Conservation (phyloP, 441 rosid species). For the Gossypium schwendimanii region DNA sequence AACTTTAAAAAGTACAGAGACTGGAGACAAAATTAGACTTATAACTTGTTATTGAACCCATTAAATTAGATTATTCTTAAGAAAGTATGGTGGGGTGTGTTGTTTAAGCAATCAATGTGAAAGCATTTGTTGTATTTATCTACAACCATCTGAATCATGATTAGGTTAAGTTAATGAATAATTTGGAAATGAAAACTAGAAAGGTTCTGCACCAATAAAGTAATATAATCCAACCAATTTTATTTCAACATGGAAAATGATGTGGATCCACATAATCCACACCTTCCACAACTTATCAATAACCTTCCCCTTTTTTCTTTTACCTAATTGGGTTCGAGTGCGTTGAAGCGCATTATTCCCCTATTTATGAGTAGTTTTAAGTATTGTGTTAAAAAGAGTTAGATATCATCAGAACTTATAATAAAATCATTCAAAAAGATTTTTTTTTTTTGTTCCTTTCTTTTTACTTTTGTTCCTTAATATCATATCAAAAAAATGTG, state of each 20-base stretch:
- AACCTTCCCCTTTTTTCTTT: no score
- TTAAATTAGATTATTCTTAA: background rate
- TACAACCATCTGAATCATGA: background rate
- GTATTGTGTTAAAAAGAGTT: no score
- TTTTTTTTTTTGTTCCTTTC: background rate
- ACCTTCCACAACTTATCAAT: background rate
- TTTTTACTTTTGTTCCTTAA: background rate
- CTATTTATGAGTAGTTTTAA: no score
- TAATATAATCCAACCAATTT: background rate
- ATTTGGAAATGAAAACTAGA: background rate
- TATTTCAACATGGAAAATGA: background rate
- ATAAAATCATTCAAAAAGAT: no score
- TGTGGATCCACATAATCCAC: constrained; percentile 7
- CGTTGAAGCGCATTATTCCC: no score
- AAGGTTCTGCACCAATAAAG: background rate
- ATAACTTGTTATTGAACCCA: background rate
- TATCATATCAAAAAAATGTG: background rate
- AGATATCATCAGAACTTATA: no score
- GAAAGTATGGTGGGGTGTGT: background rate
- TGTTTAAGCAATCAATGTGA: background rate
- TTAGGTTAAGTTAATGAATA: background rate
- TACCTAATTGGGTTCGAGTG: no score
- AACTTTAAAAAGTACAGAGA: no score
- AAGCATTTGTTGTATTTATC: background rate
- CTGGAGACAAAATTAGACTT: background rate